A percentile compares a stretch with the other conserved stretches of the same genome.
Conservation (phyloP, 345 rosid species). For the Adansonia digitata region DNA sequence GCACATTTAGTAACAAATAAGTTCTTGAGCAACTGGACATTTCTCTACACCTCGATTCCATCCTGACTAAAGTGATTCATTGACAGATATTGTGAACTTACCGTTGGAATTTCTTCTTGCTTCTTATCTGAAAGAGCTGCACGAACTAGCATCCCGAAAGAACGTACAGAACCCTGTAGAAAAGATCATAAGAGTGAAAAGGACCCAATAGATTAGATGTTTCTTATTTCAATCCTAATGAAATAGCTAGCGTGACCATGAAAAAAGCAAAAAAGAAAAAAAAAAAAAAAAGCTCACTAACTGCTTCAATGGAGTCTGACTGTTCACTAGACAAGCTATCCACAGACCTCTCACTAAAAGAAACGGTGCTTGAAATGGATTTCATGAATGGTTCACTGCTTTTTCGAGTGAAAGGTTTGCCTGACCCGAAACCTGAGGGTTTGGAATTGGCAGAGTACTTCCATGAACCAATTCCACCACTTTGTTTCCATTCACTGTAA, state of each 20-base stretch:
- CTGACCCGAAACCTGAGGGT: constrained; percentile 29
- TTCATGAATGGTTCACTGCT: constrained; percentile 60
- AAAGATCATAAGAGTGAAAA: neutral
- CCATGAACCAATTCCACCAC: constrained; percentile 69
- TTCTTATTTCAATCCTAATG: neutral
- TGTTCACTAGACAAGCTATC: constrained; percentile 28
- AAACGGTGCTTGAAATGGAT: no score
- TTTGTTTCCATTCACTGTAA: constrained; percentile 72
- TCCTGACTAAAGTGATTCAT: neutral
- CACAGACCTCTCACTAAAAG: constrained; percentile 41
- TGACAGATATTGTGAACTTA: constrained; percentile 30
- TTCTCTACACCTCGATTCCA: neutral
- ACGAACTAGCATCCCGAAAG: constrained; percentile 55
- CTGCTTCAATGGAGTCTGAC: constrained; percentile 53
- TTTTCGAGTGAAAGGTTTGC: constrained; percentile 56
- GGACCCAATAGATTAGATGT: neutral
- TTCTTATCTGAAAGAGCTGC: constrained; percentile 64
- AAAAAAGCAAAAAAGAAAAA: neutral
- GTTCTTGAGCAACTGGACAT: neutral
- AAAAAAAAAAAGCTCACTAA: constrained; percentile 35
- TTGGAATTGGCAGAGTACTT: constrained; percentile 55
- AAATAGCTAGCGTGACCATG: constrained; percentile 7
- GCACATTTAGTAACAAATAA: neutral
- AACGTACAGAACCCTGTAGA: constrained; percentile 41
- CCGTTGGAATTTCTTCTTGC: constrained; percentile 71